Evolutionary conservation across 2,329 filamentous ascomycete species (phyloP), one percentile per base, ranked within the genome.

Genomic region (Alternaria solani): DNA sequence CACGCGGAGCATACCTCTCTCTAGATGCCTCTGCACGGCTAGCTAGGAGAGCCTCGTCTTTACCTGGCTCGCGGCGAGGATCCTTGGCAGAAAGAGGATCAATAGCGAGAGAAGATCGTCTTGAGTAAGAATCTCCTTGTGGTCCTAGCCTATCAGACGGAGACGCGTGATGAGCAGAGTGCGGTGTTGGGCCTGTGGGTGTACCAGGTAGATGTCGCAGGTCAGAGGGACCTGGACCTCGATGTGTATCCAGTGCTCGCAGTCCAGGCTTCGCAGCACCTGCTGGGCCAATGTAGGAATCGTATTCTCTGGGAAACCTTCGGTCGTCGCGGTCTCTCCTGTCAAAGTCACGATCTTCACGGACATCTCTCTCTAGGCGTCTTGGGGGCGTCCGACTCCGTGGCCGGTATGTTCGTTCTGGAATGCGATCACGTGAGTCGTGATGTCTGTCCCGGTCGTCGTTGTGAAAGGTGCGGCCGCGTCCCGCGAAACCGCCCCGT

Each of bases 361-460:
- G 69, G 20, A 67, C 48, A 48, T 84, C 81, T 60, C 81, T 82
- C 43, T 89, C 89, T 58, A 81, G 77, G 32, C 81, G 73, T 57
- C 75, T 51, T 14, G 88, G 86, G 70, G 89, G 87, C 64, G 89
- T 90, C 63, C 89, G 85, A 69, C 87, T 89, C 69, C 90, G 83
- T 18, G 85, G 85, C 55, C 83, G 79, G 67, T 91, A 90, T 25
- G 58, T 84, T 61, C 74, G 71, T 54, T 77, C 73, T 25, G 70
- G 65, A 42, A 71, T 63, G 12, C 73, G 73, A 53, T 75, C 75
- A 52, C 74, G 72, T 55, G 70, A 65, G 47, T 77, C 74, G 57
- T 91, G 83, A 41, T 77, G 73, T 36, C 73, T 65, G 51, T 91
- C 84, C 26, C 86, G 76, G 26, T 82, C 82, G 47, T 82, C 82